These are phyloP conservation scores for Yamadazyma triangularis DNA, from an alignment of 1,139 yeast species.

Conservation along the genomic window DNA sequence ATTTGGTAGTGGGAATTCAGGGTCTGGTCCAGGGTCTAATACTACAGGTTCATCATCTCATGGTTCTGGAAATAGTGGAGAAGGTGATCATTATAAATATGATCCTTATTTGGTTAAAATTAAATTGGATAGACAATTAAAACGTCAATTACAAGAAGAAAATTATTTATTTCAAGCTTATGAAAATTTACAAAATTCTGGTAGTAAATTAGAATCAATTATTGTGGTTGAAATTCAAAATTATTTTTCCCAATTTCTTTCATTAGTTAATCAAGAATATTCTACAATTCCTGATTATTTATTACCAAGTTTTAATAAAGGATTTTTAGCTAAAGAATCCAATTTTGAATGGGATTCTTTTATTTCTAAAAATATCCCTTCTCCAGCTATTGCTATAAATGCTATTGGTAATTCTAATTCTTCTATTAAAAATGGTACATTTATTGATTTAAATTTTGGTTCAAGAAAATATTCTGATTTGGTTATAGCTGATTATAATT, in stretches of 20 bases:
- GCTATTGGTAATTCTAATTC: conserved; percentile 26
- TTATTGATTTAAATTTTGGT: conserved; percentile 71
- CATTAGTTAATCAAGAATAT: conserved; percentile 62
- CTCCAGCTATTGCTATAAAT: conserved; percentile 25
- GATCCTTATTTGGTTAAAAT: conserved; percentile 83
- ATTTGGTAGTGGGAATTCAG: background rate
- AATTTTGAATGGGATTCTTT: conserved; percentile 88
- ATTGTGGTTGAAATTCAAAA: conserved; percentile 84
- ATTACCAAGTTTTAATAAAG: conserved; percentile 63
- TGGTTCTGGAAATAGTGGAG: conserved; percentile 3
- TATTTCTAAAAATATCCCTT: conserved; percentile 58
- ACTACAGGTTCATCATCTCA: no score
- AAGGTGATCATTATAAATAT: conserved; percentile 30
- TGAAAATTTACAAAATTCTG: conserved; percentile 80
- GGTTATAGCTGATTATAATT: conserved; percentile 60
- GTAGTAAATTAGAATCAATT: conserved; percentile 83
- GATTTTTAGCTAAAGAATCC: conserved; percentile 75
- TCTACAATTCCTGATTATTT: conserved; percentile 62
- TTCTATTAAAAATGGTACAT: conserved; percentile 43
- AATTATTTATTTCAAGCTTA: conserved; percentile 84
- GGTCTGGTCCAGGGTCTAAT: no score
- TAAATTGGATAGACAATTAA: conserved; percentile 70
- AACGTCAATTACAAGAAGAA: conserved; percentile 76
- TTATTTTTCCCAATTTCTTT: conserved; percentile 70
- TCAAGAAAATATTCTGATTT: conserved; percentile 64